Percentiles rank a stretch among this genome's conserved stretches.
These are phyloP conservation scores for Xylaria sp. DNA, from an alignment of 2,329 filamentous ascomycete genomes.

Conservation along the genomic window DNA sequence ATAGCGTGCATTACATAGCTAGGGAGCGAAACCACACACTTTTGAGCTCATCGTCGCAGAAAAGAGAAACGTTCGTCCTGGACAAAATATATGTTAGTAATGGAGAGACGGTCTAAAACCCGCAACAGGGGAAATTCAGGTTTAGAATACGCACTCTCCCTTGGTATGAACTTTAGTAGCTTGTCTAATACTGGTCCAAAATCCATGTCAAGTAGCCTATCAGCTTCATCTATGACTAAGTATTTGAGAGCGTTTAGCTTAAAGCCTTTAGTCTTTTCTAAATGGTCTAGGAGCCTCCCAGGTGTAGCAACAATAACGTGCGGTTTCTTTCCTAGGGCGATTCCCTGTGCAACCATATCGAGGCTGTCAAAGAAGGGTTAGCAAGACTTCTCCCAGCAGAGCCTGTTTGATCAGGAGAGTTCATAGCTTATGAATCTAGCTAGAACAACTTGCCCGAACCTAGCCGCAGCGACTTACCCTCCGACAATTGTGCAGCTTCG, in stretches of 20 bases:
- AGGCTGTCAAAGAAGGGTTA: constrained; percentile 55
- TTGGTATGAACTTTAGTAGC: constrained; percentile 71
- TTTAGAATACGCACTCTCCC: constrained; percentile 30
- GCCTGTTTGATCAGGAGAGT: not conserved
- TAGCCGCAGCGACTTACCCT: constrained; percentile 56
- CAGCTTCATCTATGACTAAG: constrained; percentile 94
- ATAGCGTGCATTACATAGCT: not conserved
- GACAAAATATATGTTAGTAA: not conserved
- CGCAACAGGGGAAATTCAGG: constrained; percentile 52
- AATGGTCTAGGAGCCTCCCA: constrained; percentile 86
- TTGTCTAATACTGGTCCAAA: constrained; percentile 94
- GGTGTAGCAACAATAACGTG: constrained; percentile 95
- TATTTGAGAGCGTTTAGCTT: constrained; percentile 84
- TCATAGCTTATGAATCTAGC: not conserved
- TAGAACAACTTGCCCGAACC: not conserved
- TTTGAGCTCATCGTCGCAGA: constrained; percentile 94
- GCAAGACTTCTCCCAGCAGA: not conserved
- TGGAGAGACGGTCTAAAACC: not conserved
- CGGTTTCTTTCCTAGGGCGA: constrained; percentile 90
- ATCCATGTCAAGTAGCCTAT: constrained; percentile 90
- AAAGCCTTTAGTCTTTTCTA: constrained; percentile 98
- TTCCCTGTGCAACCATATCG: constrained; percentile 93
- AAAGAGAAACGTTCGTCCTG: constrained; percentile 83
- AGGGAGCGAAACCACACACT: constrained; percentile 29
- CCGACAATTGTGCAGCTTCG: constrained; percentile 88